A percentile compares a stretch with the other conserved stretches of the same genome.
phyloP scores from a whole-genome alignment of 2,329 filamentous ascomycete species.

The Beauveria asiatica region DNA sequence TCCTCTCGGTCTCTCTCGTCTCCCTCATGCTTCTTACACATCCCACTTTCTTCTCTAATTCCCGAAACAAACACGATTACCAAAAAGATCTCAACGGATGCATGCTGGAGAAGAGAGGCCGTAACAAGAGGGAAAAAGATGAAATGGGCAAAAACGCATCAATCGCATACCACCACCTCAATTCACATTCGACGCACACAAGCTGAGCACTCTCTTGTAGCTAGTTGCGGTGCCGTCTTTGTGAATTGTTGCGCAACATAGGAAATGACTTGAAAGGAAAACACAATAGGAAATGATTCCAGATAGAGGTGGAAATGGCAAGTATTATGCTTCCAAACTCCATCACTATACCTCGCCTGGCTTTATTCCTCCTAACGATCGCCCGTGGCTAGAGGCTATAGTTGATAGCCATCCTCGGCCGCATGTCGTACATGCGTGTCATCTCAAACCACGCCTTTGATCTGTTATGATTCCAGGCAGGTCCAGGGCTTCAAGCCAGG shows the following conservation, averaged over 20 bases:
- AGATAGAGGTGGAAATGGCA: neutral
- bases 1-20: conserved; percentile 11
- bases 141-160: conserved; percentile 3
- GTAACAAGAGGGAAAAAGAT: neutral
- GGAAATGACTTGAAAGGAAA: conserved; percentile 5
- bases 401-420: neutral
- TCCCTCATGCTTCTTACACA: neutral
- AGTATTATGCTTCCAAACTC: neutral
- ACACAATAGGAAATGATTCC: conserved; percentile 5
- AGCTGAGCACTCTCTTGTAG: neutral
- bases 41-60: conserved; percentile 13
- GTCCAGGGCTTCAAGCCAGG: neutral
- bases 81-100: neutral
- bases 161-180: neutral
- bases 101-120: neutral
- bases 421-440: neutral
- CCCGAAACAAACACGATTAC: conserved; percentile 3
- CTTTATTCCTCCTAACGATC: neutral
- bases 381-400: neutral
- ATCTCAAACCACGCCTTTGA: neutral
- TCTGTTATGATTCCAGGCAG: neutral
- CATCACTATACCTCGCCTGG: neutral
- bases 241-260: conserved; percentile 1
- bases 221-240: neutral
- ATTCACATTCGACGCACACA: neutral